Conservation (phyloP, 2,329 filamentous ascomycete species). For the Venturia nashicola region DNA sequence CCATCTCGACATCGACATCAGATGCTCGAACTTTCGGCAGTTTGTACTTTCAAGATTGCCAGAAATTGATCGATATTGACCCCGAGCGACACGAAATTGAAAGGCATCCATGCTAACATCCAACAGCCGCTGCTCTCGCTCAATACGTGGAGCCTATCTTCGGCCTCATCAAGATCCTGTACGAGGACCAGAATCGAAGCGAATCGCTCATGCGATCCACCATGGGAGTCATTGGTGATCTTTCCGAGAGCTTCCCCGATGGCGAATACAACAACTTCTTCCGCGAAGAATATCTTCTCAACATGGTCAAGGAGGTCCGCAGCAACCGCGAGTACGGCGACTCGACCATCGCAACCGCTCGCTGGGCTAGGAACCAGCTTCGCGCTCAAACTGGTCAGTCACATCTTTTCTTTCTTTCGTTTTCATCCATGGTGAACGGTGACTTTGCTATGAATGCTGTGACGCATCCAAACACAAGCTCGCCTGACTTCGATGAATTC, state of each 20-base stretch:
- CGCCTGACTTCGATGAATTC: neutral
- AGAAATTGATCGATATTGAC: slow-evolving; percentile 6
- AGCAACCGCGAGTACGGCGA: slow-evolving; percentile 74
- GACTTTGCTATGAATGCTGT: neutral
- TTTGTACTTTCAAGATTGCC: slow-evolving; percentile 15
- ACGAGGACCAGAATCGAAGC: slow-evolving; percentile 73
- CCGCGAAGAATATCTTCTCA: slow-evolving; percentile 80
- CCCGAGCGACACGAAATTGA: slow-evolving; percentile 21
- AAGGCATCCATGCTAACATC: neutral
- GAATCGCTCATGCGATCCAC: slow-evolving; percentile 85
- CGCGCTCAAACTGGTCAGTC: slow-evolving; percentile 61
- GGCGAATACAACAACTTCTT: slow-evolving; percentile 77
- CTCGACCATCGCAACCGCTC: slow-evolving; percentile 85
- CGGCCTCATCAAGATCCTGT: slow-evolving; percentile 69
- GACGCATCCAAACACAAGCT: neutral
- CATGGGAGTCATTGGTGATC: slow-evolving; percentile 95
- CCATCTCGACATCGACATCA: no score
- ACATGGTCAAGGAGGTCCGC: slow-evolving; percentile 84
- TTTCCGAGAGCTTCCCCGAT: slow-evolving; percentile 85
- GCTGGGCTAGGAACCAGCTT: slow-evolving; percentile 95
- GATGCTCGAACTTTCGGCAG: neutral
- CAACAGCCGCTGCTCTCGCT: slow-evolving; percentile 46
- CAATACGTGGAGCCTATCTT: slow-evolving; percentile 80
- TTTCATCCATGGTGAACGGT: neutral
- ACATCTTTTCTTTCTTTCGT: neutral